Conservation (phyloP, 139 green algal genomes). For the Axilococcus clingmanii region DNA sequence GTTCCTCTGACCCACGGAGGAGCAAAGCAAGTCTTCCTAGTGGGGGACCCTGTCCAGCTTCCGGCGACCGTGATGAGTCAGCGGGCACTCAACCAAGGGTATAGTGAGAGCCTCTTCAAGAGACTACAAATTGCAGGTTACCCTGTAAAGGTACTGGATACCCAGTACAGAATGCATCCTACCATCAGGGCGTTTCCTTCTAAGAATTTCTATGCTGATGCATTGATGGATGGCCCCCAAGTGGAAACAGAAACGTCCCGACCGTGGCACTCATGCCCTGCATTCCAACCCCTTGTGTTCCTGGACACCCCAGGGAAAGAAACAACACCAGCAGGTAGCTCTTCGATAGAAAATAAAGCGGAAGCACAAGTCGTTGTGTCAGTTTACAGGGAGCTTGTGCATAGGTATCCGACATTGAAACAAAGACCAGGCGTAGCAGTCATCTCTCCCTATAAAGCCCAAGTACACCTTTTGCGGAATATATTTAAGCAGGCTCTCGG, state of each 20-base stretch:
- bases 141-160: constrained; percentile 65
- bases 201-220: constrained; percentile 45
- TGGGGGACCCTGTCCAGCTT: constrained; percentile 83
- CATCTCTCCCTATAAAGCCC: constrained; percentile 69
- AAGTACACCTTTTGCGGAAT: constrained; percentile 28
- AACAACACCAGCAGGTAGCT: no score
- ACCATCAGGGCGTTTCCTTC: constrained; percentile 47
- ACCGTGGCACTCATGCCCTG: no score
- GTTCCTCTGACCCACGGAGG: constrained; percentile 69
- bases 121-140: constrained; percentile 54
- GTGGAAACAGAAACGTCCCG: constrained; percentile 13
- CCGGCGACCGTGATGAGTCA: constrained; percentile 62
- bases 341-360: no score
- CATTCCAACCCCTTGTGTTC: no score
- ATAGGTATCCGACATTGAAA: constrained; percentile 52
- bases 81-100: constrained; percentile 31
- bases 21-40: constrained; percentile 73
- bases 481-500: neutral
- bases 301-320: no score
- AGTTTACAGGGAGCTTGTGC: no score
- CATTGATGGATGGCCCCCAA: constrained; percentile 23
- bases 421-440: constrained; percentile 57
- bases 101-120: constrained; percentile 77
- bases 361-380: no score
- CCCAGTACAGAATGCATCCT: constrained; percentile 91